Percentiles rank a stretch among this genome's conserved stretches.
phyloP scores from a whole-genome alignment of 2,329 filamentous ascomycete species.

The Fusarium compactum region DNA sequence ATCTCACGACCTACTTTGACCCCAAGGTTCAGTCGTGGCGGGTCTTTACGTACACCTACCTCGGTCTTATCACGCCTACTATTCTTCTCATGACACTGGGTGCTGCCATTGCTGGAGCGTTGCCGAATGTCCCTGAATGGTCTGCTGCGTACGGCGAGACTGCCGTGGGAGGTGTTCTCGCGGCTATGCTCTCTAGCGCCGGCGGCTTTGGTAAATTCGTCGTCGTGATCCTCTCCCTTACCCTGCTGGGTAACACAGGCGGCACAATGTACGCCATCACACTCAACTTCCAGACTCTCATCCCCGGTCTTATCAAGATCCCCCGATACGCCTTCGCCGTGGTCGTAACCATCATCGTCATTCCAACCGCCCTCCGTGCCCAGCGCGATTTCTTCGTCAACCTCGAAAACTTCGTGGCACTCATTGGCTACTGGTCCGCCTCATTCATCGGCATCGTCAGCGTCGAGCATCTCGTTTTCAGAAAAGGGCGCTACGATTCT shows the following conservation, averaged over 20 bases:
- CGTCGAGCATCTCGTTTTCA: conserved; percentile 63
- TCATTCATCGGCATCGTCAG: conserved; percentile 65
- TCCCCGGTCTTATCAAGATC: conserved; percentile 66
- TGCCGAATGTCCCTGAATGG: conserved; percentile 66
- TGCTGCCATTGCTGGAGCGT: conserved; percentile 72
- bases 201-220: conserved; percentile 73
- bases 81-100: conserved; percentile 72
- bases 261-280: conserved; percentile 72
- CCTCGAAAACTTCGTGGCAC: conserved; percentile 67
- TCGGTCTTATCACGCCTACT: conserved; percentile 66
- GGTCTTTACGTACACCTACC: conserved; percentile 68
- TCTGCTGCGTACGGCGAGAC: conserved; percentile 64
- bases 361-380: conserved; percentile 68
- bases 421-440: conserved; percentile 71
- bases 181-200: conserved; percentile 68
- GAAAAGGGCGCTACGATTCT: conserved; percentile 56
- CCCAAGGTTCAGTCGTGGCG: conserved; percentile 65
- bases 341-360: conserved; percentile 68
- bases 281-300: conserved; percentile 72
- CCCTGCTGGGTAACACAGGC: conserved; percentile 69
- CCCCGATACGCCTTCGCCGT: conserved; percentile 70
- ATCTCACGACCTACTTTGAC: conserved; percentile 71
- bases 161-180: conserved; percentile 69
- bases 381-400: conserved; percentile 68
- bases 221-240: conserved; percentile 68